Evolutionary conservation across 2,329 filamentous ascomycete genomes (phyloP), one percentile per base, ranked within the genome.

Genomic region (Orbilia blumenaviensis): DNA sequence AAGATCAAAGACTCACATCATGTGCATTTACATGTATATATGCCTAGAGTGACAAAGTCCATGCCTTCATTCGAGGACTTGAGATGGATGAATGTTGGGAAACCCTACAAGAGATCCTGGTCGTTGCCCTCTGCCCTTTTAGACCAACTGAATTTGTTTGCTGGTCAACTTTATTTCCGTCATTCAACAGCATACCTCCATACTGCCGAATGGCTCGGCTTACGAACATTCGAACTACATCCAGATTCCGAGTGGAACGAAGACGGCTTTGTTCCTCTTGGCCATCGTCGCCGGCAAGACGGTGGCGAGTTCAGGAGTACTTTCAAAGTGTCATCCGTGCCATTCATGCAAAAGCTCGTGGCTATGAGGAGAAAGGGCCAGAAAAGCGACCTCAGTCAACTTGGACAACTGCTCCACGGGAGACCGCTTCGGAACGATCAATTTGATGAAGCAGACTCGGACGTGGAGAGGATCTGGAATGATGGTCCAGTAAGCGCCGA

Each of bases 101-200:
- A 66, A 16, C 8, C 18, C 9, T 66, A 67, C 3, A 36, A 46
- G 2, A 12, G 46, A 1, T 42, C n/a, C 18, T 74, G 52, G 6
- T 66, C 81, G 2, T 79, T 78, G 10, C 80, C 78, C 8, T 80
- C 66, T 58, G 78, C 16, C 25, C 79, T 87, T 0, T 80, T 82
- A 0, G 81, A 84, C 0, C 84, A 88, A 67, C 84, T 92, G 0
- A 90, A 90, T 46, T 82, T 92, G 0, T 92, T 93, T 66, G 84
- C 91, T 0, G 91, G 90, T 0, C 89, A 91, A 66, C 83, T 92
- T 0, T 92, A 92, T 78, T 83, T 92, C 8, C 81, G 80, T 0
- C 85, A 84, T 0, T 87, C 84, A 46, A 71, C 82, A 0, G 86
- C 91, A 63, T 93, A 92, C 76, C 77, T 80, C 0, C 80, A 83